Percentiles rank a stretch among this genome's conserved stretches.
phyloP scores from a whole-genome alignment of 495 filamentous ascomycete species.

The Pyrenula massariospora region DNA sequence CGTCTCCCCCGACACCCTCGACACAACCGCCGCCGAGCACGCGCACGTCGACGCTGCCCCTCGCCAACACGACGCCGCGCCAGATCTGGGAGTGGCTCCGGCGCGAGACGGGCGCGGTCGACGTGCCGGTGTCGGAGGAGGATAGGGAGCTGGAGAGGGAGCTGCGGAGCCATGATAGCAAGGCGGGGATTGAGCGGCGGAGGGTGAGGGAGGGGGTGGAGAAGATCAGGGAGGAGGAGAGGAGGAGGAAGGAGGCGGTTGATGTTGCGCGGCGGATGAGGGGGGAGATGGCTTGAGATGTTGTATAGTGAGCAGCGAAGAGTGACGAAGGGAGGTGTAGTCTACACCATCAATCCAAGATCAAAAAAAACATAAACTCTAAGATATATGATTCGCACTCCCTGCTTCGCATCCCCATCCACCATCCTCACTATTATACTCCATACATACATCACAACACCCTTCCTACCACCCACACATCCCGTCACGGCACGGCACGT shows the following conservation, averaged over 20 bases:
- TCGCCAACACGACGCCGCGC: not conserved
- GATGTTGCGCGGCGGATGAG: constrained; percentile 31
- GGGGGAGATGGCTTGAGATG: not conserved
- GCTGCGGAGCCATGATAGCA: constrained; percentile 42
- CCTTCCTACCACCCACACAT: too few species aligned
- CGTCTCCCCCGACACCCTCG: constrained; percentile 13
- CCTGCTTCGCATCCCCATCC: too few species aligned
- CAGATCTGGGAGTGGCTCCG: constrained; percentile 62
- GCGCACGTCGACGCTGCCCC: not conserved
- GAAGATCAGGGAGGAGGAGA: constrained; percentile 45
- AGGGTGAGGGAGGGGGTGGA: constrained; percentile 34
- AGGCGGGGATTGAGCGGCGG: constrained; percentile 39
- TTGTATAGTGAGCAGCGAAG: too few species aligned
- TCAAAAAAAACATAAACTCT: too few species aligned
- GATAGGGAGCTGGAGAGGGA: constrained; percentile 48
- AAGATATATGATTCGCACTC: too few species aligned
- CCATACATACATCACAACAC: too few species aligned
- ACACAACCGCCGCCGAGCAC: constrained; percentile 6
- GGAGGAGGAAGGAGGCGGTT: constrained; percentile 48
- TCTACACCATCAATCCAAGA: too few species aligned
- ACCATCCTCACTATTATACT: too few species aligned
- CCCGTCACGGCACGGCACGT: too few species aligned
- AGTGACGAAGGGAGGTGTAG: too few species aligned
- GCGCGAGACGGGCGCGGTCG: constrained; percentile 52
- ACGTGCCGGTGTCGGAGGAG: constrained; percentile 43